phyloP scores from a whole-genome alignment of 2,329 filamentous ascomycete species.

The Pestalotiopsis sp. region DNA sequence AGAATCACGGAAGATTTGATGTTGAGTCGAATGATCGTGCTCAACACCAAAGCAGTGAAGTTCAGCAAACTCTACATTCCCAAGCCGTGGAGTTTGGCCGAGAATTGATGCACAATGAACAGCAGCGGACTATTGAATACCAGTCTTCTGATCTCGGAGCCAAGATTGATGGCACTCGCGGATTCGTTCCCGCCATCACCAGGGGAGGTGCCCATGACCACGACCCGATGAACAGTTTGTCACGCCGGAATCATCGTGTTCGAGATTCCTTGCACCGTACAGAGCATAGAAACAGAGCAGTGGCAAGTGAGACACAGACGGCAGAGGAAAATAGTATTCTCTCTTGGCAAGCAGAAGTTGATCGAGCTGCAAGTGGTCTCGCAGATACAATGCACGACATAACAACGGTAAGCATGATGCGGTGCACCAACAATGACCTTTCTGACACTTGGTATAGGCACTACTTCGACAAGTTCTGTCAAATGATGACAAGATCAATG shows the following conservation, averaged over 20 bases:
- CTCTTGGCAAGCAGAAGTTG: neutral
- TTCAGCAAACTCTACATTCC: neutral
- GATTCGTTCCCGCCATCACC: neutral
- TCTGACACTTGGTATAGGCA: neutral
- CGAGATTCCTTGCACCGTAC: neutral
- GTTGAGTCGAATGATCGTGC: neutral
- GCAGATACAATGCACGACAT: neutral
- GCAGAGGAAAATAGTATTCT: neutral
- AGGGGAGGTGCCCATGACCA: too few relatives aligned
- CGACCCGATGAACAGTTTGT: neutral
- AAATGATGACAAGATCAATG: neutral
- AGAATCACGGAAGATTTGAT: neutral
- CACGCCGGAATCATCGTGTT: neutral
- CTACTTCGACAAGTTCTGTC: neutral
- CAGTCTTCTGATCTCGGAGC: neutral
- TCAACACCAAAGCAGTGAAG: neutral
- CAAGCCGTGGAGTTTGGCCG: neutral
- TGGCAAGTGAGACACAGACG: neutral
- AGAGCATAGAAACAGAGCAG: neutral
- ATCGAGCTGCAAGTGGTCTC: neutral
- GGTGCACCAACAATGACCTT: neutral
- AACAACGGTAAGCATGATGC: neutral
- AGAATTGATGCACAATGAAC: neutral
- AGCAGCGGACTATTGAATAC: neutral
- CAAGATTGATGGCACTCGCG: neutral